Evolutionary conservation across 352 stramenopile genomes (phyloP).

Genomic region (Aphanomyces stellatus): DNA sequence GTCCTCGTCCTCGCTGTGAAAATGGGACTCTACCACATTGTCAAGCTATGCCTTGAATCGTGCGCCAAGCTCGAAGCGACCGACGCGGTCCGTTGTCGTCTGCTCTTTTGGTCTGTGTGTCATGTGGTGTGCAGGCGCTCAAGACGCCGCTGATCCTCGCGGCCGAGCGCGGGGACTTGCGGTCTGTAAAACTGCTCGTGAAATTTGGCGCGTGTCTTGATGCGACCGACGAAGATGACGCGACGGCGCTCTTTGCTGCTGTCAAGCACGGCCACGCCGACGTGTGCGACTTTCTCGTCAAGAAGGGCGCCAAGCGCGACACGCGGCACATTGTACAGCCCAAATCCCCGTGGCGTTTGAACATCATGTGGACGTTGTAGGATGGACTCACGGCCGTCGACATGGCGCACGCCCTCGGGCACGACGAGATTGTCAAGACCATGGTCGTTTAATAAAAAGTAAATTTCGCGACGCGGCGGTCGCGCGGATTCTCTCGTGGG

Average conservation of each 20-base stretch:
- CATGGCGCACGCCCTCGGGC: background rate
- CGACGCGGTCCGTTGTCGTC: background rate
- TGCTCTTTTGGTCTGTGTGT: background rate
- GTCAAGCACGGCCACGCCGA: background rate
- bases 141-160: conserved; percentile 3
- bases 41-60: conserved; percentile 9
- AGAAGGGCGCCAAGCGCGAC: conserved; percentile 1
- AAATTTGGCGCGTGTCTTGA: conserved; percentile 8
- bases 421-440: background rate
- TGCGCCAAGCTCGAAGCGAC: conserved; percentile 5
- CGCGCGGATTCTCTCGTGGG: too few relatives aligned
- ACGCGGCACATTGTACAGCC: background rate
- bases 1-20: conserved; percentile 5
- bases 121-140: background rate
- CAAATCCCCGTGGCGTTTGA: background rate
- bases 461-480: too few relatives aligned
- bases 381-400: background rate
- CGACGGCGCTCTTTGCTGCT: background rate
- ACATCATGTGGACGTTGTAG: background rate
- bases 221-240: conserved; percentile 17
- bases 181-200: conserved; percentile 1
- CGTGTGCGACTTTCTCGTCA: background rate
- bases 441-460: conserved; percentile 8
- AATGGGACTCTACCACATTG: background rate
- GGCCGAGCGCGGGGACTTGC: background rate